phyloP scores from a whole-genome alignment of 129 eudicot genomes.

The Artemisia tridentata region DNA sequence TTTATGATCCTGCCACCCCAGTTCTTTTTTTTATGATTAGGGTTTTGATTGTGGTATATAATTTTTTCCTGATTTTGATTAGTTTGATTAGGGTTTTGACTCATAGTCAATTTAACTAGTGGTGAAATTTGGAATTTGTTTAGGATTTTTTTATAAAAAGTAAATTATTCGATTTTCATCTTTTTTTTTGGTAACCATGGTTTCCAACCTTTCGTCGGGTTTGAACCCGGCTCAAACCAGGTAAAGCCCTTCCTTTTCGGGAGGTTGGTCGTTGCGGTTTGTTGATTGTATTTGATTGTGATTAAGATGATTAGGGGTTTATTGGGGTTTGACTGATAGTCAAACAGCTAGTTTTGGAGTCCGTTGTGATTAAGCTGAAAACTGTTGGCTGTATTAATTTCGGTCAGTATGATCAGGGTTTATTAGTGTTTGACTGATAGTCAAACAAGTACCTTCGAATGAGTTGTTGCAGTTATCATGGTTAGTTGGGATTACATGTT shows the following conservation, averaged over 20 bases:
- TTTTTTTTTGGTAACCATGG: too few relatives aligned
- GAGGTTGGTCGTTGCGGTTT: too few relatives aligned
- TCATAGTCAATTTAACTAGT: conserved; percentile 7
- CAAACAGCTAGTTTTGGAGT: not conserved
- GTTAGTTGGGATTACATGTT: not conserved
- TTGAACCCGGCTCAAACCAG: too few relatives aligned
- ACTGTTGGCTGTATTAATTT: not conserved
- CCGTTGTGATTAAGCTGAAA: not conserved
- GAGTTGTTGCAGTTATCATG: too few relatives aligned
- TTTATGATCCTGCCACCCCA: too few relatives aligned
- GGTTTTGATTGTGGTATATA: not conserved
- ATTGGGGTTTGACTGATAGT: conserved; percentile 5
- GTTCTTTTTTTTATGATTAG: not conserved
- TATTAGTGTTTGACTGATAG: too few relatives aligned
- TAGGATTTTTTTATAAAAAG: too few relatives aligned
- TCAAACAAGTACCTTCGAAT: too few relatives aligned
- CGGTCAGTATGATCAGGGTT: not conserved
- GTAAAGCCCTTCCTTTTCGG: too few relatives aligned
- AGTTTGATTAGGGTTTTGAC: conserved; percentile 26
- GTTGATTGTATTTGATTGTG: too few relatives aligned
- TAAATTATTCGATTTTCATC: too few relatives aligned
- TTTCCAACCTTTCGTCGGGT: too few relatives aligned
- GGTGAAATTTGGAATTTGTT: not conserved
- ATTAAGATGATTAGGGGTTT: conserved; percentile 12
- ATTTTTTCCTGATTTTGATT: not conserved